Conservation (phyloP, 78 protist species). For the Chrysochromulina tobinii region DNA sequence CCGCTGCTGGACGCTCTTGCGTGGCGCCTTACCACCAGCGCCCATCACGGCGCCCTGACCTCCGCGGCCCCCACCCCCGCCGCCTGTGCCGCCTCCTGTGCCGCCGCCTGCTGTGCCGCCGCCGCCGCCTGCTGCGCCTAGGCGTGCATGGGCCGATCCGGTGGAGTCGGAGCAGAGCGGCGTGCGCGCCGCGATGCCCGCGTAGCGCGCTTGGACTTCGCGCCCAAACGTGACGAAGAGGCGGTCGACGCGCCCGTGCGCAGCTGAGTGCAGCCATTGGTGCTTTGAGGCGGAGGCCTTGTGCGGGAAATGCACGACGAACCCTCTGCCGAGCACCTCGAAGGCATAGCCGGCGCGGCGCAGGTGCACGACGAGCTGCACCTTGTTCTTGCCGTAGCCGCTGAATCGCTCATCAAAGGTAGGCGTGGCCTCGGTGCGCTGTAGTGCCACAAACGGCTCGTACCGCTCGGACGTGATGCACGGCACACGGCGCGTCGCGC, state of each 20-base stretch:
- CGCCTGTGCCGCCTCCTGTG: too few species aligned
- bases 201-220: not conserved
- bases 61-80: too few species aligned
- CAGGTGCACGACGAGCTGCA: not conserved
- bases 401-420: not conserved
- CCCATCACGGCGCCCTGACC: too few species aligned
- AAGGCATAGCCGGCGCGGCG: not conserved
- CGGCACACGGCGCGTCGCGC: not conserved
- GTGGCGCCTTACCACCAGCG: too few species aligned
- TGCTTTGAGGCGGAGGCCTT: not conserved
- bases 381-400: constrained; percentile 12
- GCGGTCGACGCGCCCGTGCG: not conserved
- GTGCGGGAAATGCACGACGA: not conserved
- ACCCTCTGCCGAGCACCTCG: not conserved
- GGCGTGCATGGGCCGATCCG: too few species aligned
- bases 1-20: too few species aligned
- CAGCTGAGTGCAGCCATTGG: not conserved
- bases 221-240: not conserved
- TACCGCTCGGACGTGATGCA: not conserved
- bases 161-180: not conserved
- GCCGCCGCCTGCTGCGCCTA: too few species aligned
- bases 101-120: too few species aligned
- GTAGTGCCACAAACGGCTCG: not conserved
- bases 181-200: not conserved
- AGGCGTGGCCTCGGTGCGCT: not conserved